Evolutionary conservation across 1,284 basidiomycete genomes (phyloP).

Genomic region (Ustilago vetiveriae): DNA sequence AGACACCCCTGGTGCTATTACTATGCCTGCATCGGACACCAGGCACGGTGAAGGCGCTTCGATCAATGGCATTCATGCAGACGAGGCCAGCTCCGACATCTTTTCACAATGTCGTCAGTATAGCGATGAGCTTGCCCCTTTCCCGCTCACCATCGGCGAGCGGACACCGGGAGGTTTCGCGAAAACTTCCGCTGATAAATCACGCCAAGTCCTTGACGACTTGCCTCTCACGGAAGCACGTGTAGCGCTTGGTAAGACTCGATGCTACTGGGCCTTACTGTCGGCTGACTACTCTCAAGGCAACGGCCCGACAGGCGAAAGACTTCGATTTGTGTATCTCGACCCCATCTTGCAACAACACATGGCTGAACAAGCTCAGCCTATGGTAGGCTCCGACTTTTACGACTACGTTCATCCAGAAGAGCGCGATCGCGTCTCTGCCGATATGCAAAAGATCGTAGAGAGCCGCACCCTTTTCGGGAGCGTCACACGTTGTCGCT

Average conservation of each 20-base stretch:
- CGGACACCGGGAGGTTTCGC: constrained; percentile 22
- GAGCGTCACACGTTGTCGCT: constrained; percentile 82
- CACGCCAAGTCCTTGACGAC: not conserved
- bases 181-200: not conserved
- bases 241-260: constrained; percentile 41
- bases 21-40: constrained; percentile 13
- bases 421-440: constrained; percentile 71
- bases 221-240: constrained; percentile 16
- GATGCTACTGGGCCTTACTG: constrained; percentile 54
- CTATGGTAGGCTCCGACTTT: constrained; percentile 79
- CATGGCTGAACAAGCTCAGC: constrained; percentile 76
- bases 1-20: constrained; percentile 15
- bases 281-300: constrained; percentile 33
- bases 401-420: constrained; percentile 89
- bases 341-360: constrained; percentile 85
- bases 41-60: constrained; percentile 23
- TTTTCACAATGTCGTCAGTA: constrained; percentile 28
- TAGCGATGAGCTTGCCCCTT: constrained; percentile 27
- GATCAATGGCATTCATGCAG: constrained; percentile 7
- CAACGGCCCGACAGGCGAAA: constrained; percentile 55
- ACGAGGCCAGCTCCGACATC: constrained; percentile 15
- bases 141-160: constrained; percentile 30
- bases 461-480: constrained; percentile 84
- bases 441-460: constrained; percentile 80
- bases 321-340: constrained; percentile 84